Base-by-base conservation (phyloP, 768 basidiomycete genomes). In the Pisolithus albus region DNA sequence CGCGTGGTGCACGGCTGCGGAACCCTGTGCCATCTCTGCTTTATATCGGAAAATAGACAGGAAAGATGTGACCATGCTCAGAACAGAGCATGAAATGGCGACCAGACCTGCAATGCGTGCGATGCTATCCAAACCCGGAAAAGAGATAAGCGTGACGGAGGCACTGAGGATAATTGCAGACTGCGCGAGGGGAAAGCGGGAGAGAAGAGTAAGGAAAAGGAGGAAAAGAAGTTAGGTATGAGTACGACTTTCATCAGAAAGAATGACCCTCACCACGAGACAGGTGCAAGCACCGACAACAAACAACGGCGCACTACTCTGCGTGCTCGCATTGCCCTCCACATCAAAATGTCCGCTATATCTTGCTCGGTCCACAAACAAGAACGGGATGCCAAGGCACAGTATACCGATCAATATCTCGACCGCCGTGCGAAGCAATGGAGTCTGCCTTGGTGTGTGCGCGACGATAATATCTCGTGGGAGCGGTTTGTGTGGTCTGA, bases 91-190 rank as follows among this genome's bases (percentile, higher is more conserved):
- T 52, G 84, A 68, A 47, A 86, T 78, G 30, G 86, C 81, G 13
- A 87, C 71, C 57, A 91, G 75, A 30, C 81, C 83, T 21, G 82
- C 78, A 45, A 82, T 72, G 51, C 87, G 78, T 51, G 83, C 70
- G 55, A 83, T 56, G 52, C 72, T 76, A 64, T 84, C 83, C 66
- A 92, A 58, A 37, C 83, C 85, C 59, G 89, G 88, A 49, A 92
- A 75, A 47, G 86, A 80, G 63, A 92, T 77, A 69, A 90, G 83
- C 24, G 87, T 89, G 51, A 89, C 84, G 38, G 88, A 86, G 30
- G 87, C 84, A 58, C 89, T 89, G 52, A 91, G 71, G 21, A 90
- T 76, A 52, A 90, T 76, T 26, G 88, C 88, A 59, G 88, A 86
- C 88, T 91, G 64, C 45, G 53, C 37, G 50, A 42, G 58, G 41